Evolutionary conservation across 805 yeast species (phyloP).

Genomic region (Kluyveromyces siamensis): DNA sequence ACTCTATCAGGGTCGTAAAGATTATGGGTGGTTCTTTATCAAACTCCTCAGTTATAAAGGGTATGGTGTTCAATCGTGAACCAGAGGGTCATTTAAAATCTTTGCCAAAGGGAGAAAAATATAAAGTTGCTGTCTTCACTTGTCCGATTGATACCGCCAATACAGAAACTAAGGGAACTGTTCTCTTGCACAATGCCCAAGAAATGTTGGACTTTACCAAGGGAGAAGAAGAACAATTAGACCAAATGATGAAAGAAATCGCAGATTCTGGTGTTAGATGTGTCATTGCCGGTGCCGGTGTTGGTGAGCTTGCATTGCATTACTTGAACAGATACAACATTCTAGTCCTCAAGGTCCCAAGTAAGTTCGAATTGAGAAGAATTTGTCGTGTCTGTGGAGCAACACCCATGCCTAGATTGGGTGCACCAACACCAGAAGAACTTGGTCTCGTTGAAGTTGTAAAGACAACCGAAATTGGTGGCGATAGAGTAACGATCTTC

Average conservation of each 20-base stretch:
- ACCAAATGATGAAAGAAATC: slow-evolving; percentile 73
- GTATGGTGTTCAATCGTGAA: slow-evolving; percentile 96
- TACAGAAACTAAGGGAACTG: slow-evolving; percentile 98
- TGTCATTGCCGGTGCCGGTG: slow-evolving; percentile 87
- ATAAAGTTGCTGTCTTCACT: slow-evolving; percentile 87
- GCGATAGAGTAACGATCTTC: slow-evolving; percentile 92
- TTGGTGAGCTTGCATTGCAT: slow-evolving; percentile 90
- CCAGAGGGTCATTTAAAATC: slow-evolving; percentile 88
- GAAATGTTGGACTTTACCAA: slow-evolving; percentile 94
- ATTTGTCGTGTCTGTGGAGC: slow-evolving; percentile 96
- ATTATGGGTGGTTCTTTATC: slow-evolving; percentile 84
- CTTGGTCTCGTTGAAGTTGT: slow-evolving; percentile 82
- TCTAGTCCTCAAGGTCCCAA: slow-evolving; percentile 79
- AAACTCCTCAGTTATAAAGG: slow-evolving; percentile 74
- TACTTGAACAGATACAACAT: slow-evolving; percentile 82
- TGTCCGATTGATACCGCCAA: slow-evolving; percentile 91
- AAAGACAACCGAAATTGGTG: slow-evolving; percentile 91
- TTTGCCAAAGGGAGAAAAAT: slow-evolving; percentile 36
- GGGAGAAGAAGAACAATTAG: slow-evolving; percentile 94
- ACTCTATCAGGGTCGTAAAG: slow-evolving; percentile 89
- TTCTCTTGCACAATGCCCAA: slow-evolving; percentile 86
- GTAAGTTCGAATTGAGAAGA: slow-evolving; percentile 90
- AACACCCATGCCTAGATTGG: slow-evolving; percentile 86
- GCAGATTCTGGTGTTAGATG: slow-evolving; percentile 79
- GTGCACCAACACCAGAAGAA: slow-evolving; percentile 93